Conservation (phyloP, 108 stramenopile species). For the Cyclotella atomus region DNA sequence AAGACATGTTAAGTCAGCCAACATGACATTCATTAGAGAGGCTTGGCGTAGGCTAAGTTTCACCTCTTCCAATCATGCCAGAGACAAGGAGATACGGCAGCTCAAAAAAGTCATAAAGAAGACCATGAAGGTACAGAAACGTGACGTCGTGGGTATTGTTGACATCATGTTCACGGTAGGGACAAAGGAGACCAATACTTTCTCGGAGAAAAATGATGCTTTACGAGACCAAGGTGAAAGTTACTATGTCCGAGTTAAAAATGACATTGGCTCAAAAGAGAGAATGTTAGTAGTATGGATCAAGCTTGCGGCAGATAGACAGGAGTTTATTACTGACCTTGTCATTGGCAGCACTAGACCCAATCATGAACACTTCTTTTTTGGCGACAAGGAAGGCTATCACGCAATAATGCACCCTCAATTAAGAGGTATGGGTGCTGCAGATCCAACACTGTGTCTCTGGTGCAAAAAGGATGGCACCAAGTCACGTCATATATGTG, state of each 20-base stretch:
- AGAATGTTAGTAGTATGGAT: slow-evolving; percentile 33
- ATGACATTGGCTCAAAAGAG: slow-evolving; percentile 40
- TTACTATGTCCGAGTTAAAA: slow-evolving; percentile 40
- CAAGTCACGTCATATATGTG: slow-evolving; percentile 20
- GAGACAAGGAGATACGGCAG: slow-evolving; percentile 25
- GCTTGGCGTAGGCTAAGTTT: too few relatives aligned
- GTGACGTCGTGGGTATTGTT: slow-evolving; percentile 23
- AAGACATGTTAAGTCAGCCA: too few relatives aligned
- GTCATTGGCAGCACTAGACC: slow-evolving; percentile 33
- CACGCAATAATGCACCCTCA: slow-evolving; percentile 23
- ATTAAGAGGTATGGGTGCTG: slow-evolving; percentile 27
- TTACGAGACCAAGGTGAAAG: slow-evolving; percentile 27
- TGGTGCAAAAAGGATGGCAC: slow-evolving; percentile 32
- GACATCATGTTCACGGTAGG: slow-evolving; percentile 43
- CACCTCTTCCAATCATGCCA: too few relatives aligned
- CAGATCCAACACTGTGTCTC: slow-evolving; percentile 36
- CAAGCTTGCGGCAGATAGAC: slow-evolving; percentile 18
- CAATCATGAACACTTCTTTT: slow-evolving; percentile 43
- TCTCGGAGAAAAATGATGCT: slow-evolving; percentile 27
- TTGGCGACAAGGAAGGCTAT: slow-evolving; percentile 30
- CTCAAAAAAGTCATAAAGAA: slow-evolving; percentile 25
- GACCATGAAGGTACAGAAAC: slow-evolving; percentile 41
- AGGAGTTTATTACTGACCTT: slow-evolving; percentile 41
- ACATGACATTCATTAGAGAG: slow-evolving; percentile 16
- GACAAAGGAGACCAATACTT: slow-evolving; percentile 17